phyloP scores from a whole-genome alignment of 148 eudicot species.

The Amaranthus cruentus region DNA sequence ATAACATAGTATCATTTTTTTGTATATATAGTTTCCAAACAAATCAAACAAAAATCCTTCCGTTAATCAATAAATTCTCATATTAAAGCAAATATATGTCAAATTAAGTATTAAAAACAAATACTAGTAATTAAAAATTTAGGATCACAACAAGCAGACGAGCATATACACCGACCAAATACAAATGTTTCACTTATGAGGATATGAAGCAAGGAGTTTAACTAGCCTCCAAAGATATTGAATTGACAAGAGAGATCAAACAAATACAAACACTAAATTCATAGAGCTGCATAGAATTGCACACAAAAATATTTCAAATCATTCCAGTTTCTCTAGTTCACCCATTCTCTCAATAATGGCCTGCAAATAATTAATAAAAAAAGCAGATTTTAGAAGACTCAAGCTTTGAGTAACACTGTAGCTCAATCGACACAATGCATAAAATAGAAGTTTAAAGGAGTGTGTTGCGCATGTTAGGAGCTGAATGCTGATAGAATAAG shows the following conservation, averaged over 20 bases:
- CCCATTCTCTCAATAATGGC: constrained; percentile 85
- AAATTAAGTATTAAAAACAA: background rate
- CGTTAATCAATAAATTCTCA: too few relatives aligned
- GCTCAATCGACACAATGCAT: background rate
- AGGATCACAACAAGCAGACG: constrained; percentile 14
- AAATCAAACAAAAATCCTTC: too few relatives aligned
- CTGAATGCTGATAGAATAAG: background rate
- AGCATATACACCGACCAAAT: constrained; percentile 6
- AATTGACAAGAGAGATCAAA: background rate
- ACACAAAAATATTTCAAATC: constrained; percentile 1
- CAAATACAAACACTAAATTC: constrained; percentile 11
- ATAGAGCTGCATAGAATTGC: background rate
- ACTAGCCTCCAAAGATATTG: background rate
- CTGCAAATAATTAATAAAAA: constrained; percentile 24
- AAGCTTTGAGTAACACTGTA: background rate
- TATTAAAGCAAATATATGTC: too few relatives aligned
- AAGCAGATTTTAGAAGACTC: background rate
- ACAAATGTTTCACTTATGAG: background rate
- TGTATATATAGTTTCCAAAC: too few relatives aligned
- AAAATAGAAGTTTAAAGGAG: background rate
- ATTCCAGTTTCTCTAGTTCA: constrained; percentile 77
- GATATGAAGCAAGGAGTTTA: background rate
- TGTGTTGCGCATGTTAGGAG: background rate
- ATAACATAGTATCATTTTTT: too few relatives aligned
- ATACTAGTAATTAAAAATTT: background rate